These are phyloP conservation scores for Picocystis salinarum DNA, from an alignment of 139 green algal genomes.

Conservation along the genomic window DNA sequence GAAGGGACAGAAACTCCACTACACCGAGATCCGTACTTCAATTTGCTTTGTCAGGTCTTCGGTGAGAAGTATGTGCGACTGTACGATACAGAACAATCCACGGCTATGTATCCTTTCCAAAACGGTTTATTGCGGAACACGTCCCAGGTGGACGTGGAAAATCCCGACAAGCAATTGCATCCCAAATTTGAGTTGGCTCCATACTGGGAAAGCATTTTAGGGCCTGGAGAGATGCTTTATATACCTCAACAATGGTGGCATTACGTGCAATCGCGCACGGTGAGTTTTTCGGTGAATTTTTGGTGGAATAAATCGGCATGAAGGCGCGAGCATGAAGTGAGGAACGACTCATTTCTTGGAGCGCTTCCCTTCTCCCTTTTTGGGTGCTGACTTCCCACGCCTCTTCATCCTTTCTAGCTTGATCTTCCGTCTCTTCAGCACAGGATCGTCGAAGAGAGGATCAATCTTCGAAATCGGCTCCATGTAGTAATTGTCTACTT, in stretches of 20 bases:
- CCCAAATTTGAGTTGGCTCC: conserved; percentile 17
- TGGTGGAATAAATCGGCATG: too few relatives aligned
- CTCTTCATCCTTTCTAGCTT: too few relatives aligned
- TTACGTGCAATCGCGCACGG: conserved; percentile 46
- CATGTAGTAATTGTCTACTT: too few relatives aligned
- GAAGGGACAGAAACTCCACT: conserved; percentile 6
- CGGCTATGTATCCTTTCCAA: conserved; percentile 31
- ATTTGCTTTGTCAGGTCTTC: conserved; percentile 31
- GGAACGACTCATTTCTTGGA: too few relatives aligned
- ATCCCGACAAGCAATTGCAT: background rate
- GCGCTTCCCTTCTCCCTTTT: too few relatives aligned
- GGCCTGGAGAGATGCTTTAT: conserved; percentile 66
- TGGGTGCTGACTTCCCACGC: too few relatives aligned
- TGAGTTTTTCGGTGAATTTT: conserved; percentile 68
- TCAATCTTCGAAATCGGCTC: too few relatives aligned
- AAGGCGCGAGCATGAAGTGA: too few relatives aligned
- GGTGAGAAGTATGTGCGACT: conserved; percentile 82
- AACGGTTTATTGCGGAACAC: conserved; percentile 34
- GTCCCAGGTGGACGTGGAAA: conserved; percentile 17
- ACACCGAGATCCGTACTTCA: conserved; percentile 10
- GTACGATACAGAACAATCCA: conserved; percentile 33
- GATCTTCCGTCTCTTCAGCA: too few relatives aligned
- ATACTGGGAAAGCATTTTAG: conserved; percentile 46
- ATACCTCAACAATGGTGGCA: conserved; percentile 77
- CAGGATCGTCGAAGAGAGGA: too few relatives aligned